These are phyloP conservation scores for Hemileccinum rubropunctum DNA, from an alignment of 768 basidiomycete genomes.

Conservation along the genomic window DNA sequence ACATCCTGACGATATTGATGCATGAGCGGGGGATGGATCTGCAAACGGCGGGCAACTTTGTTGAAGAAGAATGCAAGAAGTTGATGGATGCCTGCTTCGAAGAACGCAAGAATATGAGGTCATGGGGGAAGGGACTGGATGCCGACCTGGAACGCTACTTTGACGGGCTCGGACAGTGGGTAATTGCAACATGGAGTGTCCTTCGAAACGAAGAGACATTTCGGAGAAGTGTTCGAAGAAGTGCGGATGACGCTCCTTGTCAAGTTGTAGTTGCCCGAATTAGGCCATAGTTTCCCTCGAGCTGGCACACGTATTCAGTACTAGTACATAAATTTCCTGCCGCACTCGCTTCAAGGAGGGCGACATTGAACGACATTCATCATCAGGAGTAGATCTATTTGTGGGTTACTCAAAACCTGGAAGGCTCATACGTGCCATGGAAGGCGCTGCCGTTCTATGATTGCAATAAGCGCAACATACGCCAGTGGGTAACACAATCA, in stretches of 20 bases:
- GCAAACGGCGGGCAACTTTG: conserved; percentile 57
- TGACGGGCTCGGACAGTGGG: conserved; percentile 56
- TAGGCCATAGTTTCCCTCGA: background rate
- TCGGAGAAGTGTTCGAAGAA: conserved; percentile 52
- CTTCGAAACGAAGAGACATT: conserved; percentile 68
- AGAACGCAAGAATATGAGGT: conserved; percentile 45
- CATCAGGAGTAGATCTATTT: conserved; percentile 10
- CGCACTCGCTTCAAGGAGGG: conserved; percentile 6
- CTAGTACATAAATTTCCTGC: conserved; percentile 13
- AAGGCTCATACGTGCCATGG: background rate
- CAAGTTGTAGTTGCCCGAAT: conserved; percentile 2
- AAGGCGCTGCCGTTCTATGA: too few species aligned
- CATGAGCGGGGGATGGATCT: conserved; percentile 48
- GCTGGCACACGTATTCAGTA: background rate
- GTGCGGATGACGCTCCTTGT: conserved; percentile 47
- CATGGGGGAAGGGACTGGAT: conserved; percentile 49
- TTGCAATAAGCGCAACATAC: conserved; percentile 2
- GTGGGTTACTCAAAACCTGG: conserved; percentile 12
- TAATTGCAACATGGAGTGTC: conserved; percentile 64
- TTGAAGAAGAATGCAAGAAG: conserved; percentile 48
- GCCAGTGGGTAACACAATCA: background rate
- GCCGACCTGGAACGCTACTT: conserved; percentile 51
- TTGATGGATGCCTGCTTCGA: conserved; percentile 50
- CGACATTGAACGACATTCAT: conserved; percentile 4
- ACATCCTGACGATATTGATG: conserved; percentile 69